A percentile compares a stretch with the other conserved stretches of the same genome.
phyloP scores from a whole-genome alignment of 805 yeast genomes.

The Sporopachydermia lactativora region DNA sequence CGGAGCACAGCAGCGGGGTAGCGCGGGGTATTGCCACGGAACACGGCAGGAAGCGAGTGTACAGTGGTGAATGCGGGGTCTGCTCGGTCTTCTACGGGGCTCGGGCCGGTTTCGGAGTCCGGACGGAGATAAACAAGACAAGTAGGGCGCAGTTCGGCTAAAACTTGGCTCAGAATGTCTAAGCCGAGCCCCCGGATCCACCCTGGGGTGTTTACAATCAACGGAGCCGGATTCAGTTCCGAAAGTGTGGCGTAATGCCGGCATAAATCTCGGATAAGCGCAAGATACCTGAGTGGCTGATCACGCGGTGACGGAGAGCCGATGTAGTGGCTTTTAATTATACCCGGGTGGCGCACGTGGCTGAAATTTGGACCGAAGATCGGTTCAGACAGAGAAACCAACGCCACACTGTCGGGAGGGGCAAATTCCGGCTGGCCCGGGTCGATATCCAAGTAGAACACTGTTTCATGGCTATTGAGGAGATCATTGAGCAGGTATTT shows the following conservation, averaged over 20 bases:
- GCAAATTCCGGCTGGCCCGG: slow-evolving; percentile 84
- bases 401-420: slow-evolving; percentile 54
- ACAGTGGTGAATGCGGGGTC: neutral
- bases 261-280: slow-evolving; percentile 27
- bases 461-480: slow-evolving; percentile 17
- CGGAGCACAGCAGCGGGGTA: neutral
- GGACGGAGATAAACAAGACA: slow-evolving; percentile 41
- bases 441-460: slow-evolving; percentile 59
- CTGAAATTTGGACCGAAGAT: slow-evolving; percentile 26
- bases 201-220: slow-evolving; percentile 73
- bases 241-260: slow-evolving; percentile 15
- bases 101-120: slow-evolving; percentile 17
- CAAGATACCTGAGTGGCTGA: slow-evolving; percentile 42
- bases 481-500: slow-evolving; percentile 38
- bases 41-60: neutral
- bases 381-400: slow-evolving; percentile 23
- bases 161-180: slow-evolving; percentile 38
- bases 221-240: slow-evolving; percentile 16
- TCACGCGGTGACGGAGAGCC: slow-evolving; percentile 62
- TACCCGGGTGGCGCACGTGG: slow-evolving; percentile 19
- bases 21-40: neutral
- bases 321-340: slow-evolving; percentile 24
- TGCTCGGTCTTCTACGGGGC: slow-evolving; percentile 19
- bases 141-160: slow-evolving; percentile 30
- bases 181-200: slow-evolving; percentile 86